phyloP scores from a whole-genome alignment of 441 rosid genomes.

The Bruguiera hainesii region DNA sequence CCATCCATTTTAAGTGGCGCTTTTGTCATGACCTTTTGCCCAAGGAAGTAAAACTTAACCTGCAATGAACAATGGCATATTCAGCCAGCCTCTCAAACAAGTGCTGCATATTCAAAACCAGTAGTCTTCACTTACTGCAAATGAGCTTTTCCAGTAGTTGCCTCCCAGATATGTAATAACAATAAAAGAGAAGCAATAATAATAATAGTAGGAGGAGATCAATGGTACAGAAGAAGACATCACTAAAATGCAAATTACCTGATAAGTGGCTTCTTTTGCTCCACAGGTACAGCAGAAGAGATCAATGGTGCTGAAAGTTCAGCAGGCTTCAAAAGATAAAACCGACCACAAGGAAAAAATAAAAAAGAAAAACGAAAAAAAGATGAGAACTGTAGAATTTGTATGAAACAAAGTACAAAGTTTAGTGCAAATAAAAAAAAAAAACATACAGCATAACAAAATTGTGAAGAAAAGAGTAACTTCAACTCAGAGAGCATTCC shows the following conservation, averaged over 20 bases:
- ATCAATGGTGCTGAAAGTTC: constrained; percentile 47
- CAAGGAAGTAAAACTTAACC: constrained; percentile 75
- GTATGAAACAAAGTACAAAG: too few relatives aligned
- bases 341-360: constrained; percentile 1
- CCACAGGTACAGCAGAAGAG: constrained; percentile 37
- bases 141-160: not conserved
- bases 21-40: constrained; percentile 61
- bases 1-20: constrained; percentile 20
- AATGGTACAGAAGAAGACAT: not conserved
- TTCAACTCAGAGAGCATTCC: too few relatives aligned
- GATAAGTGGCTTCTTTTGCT: constrained; percentile 65
- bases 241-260: constrained; percentile 36
- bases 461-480: too few relatives aligned
- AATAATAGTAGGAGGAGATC: too few relatives aligned
- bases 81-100: not conserved
- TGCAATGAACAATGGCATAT: constrained; percentile 20
- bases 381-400: not conserved
- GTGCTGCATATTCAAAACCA: not conserved
- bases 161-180: not conserved
- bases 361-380: not conserved
- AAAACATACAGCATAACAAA: too few relatives aligned
- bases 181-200: too few relatives aligned
- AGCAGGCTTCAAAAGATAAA: constrained; percentile 40
- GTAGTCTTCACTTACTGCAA: not conserved
- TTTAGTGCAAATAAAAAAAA: too few relatives aligned